Evolutionary conservation across 2,329 filamentous ascomycete genomes (phyloP).

Genomic region (Ophiocordyceps australis): DNA sequence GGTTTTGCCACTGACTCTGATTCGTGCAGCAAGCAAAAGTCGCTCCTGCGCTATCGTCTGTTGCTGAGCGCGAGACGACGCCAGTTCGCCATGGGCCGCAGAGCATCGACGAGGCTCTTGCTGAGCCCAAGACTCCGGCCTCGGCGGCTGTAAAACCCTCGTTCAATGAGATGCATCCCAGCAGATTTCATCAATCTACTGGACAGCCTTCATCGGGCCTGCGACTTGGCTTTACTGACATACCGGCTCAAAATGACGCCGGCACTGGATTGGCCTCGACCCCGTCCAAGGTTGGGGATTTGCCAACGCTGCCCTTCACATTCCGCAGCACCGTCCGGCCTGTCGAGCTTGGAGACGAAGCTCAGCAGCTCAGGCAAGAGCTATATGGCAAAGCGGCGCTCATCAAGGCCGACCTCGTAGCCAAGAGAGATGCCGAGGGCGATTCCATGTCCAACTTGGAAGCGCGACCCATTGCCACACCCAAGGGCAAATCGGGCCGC

Average conservation of each 20-base stretch:
- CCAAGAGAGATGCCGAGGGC: conserved; percentile 38
- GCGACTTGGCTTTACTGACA: conserved; percentile 64
- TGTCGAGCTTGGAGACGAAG: conserved; percentile 39
- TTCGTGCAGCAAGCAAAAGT: conserved; percentile 13
- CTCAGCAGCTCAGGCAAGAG: conserved; percentile 42
- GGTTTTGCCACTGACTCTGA: no score
- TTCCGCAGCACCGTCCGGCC: conserved; percentile 51
- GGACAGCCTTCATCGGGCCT: conserved; percentile 65
- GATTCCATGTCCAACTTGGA: conserved; percentile 21
- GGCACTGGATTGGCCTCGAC: conserved; percentile 31
- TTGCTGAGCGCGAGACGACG: conserved; percentile 24
- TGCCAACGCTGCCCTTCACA: conserved; percentile 42
- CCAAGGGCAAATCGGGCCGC: conserved; percentile 60
- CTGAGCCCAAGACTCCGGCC: conserved; percentile 37
- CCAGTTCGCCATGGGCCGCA: conserved; percentile 9
- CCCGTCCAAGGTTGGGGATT: conserved; percentile 37
- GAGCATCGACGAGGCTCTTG: conserved; percentile 13
- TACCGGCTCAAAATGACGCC: conserved; percentile 31
- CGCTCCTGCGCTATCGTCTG: conserved; percentile 17
- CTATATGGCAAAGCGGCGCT: conserved; percentile 53
- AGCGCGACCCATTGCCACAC: conserved; percentile 56
- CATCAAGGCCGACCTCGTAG: conserved; percentile 51
- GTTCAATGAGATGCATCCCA: conserved; percentile 78
- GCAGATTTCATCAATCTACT: conserved; percentile 59
- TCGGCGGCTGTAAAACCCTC: conserved; percentile 51